Percentiles rank a stretch among this genome's conserved stretches.
Evolutionary conservation across 2,329 filamentous ascomycete species (phyloP).

Genomic region (Aspergillus brunneoviolaceus): DNA sequence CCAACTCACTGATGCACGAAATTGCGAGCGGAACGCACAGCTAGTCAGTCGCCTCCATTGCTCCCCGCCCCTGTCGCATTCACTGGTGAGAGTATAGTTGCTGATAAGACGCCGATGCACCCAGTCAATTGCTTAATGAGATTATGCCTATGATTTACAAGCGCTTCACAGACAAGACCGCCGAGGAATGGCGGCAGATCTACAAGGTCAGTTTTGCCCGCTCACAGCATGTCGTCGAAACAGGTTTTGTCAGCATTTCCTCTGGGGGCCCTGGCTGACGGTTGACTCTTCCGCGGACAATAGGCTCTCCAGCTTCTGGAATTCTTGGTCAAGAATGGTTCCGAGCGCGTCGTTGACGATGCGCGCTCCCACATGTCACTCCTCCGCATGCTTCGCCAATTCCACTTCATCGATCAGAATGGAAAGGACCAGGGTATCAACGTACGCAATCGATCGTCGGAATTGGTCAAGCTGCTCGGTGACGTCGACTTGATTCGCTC

Average conservation of each 20-base stretch:
- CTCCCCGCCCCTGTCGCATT: constrained; percentile 8
- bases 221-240: neutral
- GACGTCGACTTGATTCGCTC: constrained; percentile 61
- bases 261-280: neutral
- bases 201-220: constrained; percentile 70
- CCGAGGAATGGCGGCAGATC: constrained; percentile 98
- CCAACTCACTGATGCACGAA: constrained; percentile 87
- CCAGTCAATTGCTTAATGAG: constrained; percentile 91
- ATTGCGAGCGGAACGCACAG: constrained; percentile 97
- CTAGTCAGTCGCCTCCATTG: constrained; percentile 65
- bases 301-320: constrained; percentile 86
- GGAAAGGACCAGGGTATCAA: constrained; percentile 99
- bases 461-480: constrained; percentile 86
- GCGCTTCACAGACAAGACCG: constrained; percentile 95
- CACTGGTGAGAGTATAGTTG: neutral
- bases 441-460: constrained; percentile 93
- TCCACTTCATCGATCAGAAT: constrained; percentile 93
- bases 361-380: constrained; percentile 92
- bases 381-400: constrained; percentile 96
- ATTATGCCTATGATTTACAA: constrained; percentile 99
- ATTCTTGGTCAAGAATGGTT: constrained; percentile 96
- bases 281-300: neutral
- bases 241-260: neutral
- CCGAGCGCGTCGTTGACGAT: constrained; percentile 95
- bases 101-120: constrained; percentile 16